phyloP scores from a whole-genome alignment of 208 protist species.

The Entamoeba invadens region DNA sequence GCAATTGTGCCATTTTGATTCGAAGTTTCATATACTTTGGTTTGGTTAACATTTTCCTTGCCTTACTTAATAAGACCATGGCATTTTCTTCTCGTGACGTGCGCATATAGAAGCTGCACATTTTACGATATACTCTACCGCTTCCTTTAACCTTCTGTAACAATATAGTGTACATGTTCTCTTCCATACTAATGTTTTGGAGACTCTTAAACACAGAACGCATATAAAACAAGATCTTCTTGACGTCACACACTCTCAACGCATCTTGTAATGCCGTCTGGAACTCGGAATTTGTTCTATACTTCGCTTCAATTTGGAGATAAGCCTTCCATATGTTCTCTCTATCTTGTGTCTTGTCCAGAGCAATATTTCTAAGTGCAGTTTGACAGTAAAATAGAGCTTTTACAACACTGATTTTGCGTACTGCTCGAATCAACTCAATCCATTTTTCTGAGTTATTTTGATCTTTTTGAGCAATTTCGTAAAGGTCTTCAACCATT shows the following conservation, averaged over 20 bases:
- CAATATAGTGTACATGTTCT: conserved; percentile 2
- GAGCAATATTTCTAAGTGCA: background rate
- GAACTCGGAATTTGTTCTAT: background rate
- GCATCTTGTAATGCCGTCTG: background rate
- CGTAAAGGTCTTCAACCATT: no score
- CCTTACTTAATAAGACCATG: conserved; percentile 32
- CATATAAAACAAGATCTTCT: background rate
- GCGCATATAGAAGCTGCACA: conserved; percentile 15
- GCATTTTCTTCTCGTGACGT: conserved; percentile 6
- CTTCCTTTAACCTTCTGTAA: conserved; percentile 44
- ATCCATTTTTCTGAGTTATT: background rate
- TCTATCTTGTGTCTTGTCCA: background rate
- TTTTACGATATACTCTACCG: conserved; percentile 45
- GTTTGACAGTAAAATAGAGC: no score
- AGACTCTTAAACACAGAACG: background rate
- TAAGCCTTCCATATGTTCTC: background rate
- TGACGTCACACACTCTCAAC: background rate
- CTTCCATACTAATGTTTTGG: background rate
- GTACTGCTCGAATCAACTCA: background rate
- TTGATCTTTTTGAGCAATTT: background rate
- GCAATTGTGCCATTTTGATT: conserved; percentile 52
- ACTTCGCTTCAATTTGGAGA: background rate
- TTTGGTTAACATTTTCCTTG: conserved; percentile 40
- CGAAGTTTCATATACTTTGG: conserved; percentile 49
- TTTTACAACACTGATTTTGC: no score